Evolutionary conservation across 805 yeast species (phyloP), one percentile per base, ranked within the genome.

Genomic region (Schwanniomyces occidentalis): DNA sequence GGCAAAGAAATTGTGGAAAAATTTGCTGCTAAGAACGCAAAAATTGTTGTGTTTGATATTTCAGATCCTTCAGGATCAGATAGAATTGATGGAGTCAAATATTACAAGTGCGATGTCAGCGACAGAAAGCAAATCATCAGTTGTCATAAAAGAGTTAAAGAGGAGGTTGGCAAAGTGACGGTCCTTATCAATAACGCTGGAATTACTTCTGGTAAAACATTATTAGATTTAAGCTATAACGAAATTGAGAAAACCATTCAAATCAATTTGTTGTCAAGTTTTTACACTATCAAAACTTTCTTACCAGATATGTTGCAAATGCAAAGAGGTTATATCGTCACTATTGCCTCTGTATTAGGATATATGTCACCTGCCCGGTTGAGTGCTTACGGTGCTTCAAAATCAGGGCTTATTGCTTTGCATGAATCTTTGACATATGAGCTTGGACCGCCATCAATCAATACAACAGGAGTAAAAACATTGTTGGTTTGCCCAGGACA

Each of bases 401-500:
- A 91, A 55, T 82, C 95, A 0, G 97, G 95, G 0, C 59, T 87
- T 18, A 77, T 91, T 34, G 89, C 91, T 0, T 61, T 89, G 26
- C 97, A 90, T 54, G 95, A 86, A 54, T 80, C 91, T 1, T 61
- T 91, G 22, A 76, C 85, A 0, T 78, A 77, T 49, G 93, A 85
- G 56, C 52, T 85, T 18, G 81, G 83, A 0, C 69, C 75, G 0
- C 75, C 78, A 0, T 58, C 71, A 5, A 52, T 70, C 22, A 63
- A 60, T 33, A 55, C 60, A 2, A 53, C 61, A 4, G 81, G 85
- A 6, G 75, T 91, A 12, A 80, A 80, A 45, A 82, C 95, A 0
- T 61, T 91, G 37, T 64, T 91, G 22, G 71, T 91, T 0, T 82
- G 93, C 46, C 95, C 96, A 0, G 98, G 98, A 0, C 97, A 91